Conservation (phyloP, 495 filamentous ascomycete genomes). For the Aspergillus mulundensis region DNA sequence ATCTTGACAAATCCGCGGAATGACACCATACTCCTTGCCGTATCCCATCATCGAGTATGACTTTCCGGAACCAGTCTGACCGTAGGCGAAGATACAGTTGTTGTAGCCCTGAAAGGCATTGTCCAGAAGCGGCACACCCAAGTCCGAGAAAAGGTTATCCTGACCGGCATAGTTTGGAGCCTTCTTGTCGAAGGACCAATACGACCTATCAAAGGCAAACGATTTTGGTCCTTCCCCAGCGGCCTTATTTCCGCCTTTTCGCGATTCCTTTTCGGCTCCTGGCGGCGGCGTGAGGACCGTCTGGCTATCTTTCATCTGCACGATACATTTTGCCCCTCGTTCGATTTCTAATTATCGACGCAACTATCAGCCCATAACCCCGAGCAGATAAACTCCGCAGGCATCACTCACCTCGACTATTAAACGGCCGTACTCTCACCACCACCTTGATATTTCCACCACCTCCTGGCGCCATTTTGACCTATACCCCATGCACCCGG, state of each 20-base stretch:
- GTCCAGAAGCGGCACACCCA: constrained; percentile 88
- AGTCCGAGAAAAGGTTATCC: constrained; percentile 78
- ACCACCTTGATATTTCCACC: constrained; percentile 99
- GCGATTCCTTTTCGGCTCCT: constrained; percentile 54
- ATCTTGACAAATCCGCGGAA: constrained; percentile 94
- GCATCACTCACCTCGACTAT: constrained; percentile 70
- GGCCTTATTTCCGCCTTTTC: constrained; percentile 52
- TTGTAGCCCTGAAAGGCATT: constrained; percentile 99
- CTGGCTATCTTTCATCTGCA: constrained; percentile 91
- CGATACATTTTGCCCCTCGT: constrained; percentile 91
- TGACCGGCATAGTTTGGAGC: constrained; percentile 86
- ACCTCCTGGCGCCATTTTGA: constrained; percentile 67
- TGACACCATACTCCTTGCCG: constrained; percentile 92
- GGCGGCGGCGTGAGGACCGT: constrained; percentile 79
- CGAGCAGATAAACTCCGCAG: not conserved
- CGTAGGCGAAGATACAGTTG: constrained; percentile 99
- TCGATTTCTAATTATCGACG: constrained; percentile 64
- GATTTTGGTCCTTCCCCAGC: constrained; percentile 74
- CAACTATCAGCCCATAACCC: constrained; percentile 3
- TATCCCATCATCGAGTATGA: constrained; percentile 99
- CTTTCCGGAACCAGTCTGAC: constrained; percentile 97
- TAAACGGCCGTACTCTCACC: constrained; percentile 90
- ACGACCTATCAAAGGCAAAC: constrained; percentile 95
- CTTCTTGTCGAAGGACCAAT: constrained; percentile 91
- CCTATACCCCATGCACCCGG: constrained; percentile 37